Conservation (phyloP, 1,284 basidiomycete species). For the Cryptococcus sp. region DNA sequence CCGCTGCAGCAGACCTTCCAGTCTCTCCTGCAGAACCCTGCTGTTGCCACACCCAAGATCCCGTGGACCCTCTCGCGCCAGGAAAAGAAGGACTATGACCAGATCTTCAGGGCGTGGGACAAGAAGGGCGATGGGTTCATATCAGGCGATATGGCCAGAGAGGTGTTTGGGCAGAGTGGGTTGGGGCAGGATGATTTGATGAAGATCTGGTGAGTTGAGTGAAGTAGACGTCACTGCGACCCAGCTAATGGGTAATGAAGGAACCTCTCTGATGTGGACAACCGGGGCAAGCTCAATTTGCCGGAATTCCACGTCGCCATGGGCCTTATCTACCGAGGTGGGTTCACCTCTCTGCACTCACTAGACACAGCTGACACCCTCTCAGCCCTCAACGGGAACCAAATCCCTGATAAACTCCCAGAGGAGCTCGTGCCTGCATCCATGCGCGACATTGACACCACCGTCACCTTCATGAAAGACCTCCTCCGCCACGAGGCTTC, state of each 20-base stretch:
- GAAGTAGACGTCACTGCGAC: not conserved
- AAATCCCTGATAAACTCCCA: slow-evolving; percentile 81
- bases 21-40: slow-evolving; percentile 59
- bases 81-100: slow-evolving; percentile 96
- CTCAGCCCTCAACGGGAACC: slow-evolving; percentile 84
- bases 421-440: slow-evolving; percentile 90
- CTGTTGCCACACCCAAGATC: slow-evolving; percentile 68
- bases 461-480: slow-evolving; percentile 86
- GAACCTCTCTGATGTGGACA: slow-evolving; percentile 83
- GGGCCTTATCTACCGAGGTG: slow-evolving; percentile 94
- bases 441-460: slow-evolving; percentile 81
- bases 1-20: slow-evolving; percentile 57
- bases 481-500: slow-evolving; percentile 82
- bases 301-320: slow-evolving; percentile 99
- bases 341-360: slow-evolving; percentile 42
- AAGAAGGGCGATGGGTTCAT: slow-evolving; percentile 73
- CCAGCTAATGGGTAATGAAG: slow-evolving; percentile 50
- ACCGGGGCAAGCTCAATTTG: slow-evolving; percentile 88
- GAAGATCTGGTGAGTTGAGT: slow-evolving; percentile 74
- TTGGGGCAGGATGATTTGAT: slow-evolving; percentile 85
- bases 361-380: not conserved
- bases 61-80: slow-evolving; percentile 85
- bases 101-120: slow-evolving; percentile 97
- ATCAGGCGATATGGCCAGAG: slow-evolving; percentile 75
- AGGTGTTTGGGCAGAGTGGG: slow-evolving; percentile 94